Evolutionary conservation across 495 filamentous ascomycete species (phyloP), one percentile per base, ranked within the genome.

Genomic region (Xylaria sp.): DNA sequence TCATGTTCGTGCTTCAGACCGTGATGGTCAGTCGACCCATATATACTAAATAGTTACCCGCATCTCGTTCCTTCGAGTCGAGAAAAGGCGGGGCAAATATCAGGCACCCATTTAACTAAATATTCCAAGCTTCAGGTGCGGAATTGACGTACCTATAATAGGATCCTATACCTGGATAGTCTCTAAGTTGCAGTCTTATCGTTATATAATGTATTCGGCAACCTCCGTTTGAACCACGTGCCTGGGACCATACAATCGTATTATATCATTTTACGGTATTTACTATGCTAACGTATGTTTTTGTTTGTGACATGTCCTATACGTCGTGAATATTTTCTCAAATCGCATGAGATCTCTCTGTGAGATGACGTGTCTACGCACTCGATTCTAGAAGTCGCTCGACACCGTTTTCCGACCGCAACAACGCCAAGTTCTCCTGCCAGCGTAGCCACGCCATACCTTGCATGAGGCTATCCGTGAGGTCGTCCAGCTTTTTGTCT

Each of bases 401-500:
- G 73, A 62, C 15, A 68, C 57, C 70, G 26, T 83, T 73, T 77
- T 84, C 71, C 70, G 69, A 15, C 50, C 79, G 71, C 37, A 92
- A 74, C 46, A 76, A 74, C 67, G 82, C 82, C 71, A 89, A 80
- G 78, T 93, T 95, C 71, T 84, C 80, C 76, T 95, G 88, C 95
- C 95, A 98, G 68, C 91, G 85, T 61, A 95, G 78, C 92, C 93
- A 97, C 12, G 93, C 91, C 72, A 94, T 82, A 0, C 91, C 96
- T 81, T 98, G 95, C 72, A 97, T 75, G 40, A 98, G 79, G 79
- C 92, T 93, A 87, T 98, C 95, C 7, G 94, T 92, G 72, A 98
- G 82, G 85, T 98, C 95, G 82, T 98, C 95, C 73, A 97, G 75
- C 79, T 98, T 98, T 24, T 78, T 81, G 40, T 85, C 73, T 69